phyloP scores from a whole-genome alignment of 257 asterid genomes.

The Verbascum thapsus region DNA sequence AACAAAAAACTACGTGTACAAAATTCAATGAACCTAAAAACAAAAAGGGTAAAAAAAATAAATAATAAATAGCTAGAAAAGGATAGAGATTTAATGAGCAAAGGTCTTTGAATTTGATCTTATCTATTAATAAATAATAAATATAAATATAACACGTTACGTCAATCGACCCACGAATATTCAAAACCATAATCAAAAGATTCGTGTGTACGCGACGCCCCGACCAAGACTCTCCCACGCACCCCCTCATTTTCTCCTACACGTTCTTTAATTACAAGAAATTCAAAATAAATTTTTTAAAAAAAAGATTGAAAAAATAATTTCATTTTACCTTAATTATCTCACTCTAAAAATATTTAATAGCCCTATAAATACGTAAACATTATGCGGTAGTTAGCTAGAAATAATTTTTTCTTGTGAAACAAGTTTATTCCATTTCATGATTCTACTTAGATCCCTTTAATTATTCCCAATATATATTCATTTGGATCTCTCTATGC shows the following conservation, averaged over 20 bases:
- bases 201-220: conserved; percentile 57
- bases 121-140: no score
- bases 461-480: conserved; percentile 39
- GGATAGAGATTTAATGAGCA: background rate
- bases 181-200: conserved; percentile 39
- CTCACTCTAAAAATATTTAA: background rate
- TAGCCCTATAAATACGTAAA: background rate
- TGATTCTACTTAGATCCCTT: conserved; percentile 73
- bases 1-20: background rate
- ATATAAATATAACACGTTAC: conserved; percentile 24
- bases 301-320: no score
- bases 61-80: background rate
- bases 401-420: conserved; percentile 32
- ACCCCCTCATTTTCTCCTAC: conserved; percentile 14
- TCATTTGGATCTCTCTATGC: conserved; percentile 52
- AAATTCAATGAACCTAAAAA: background rate
- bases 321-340: no score
- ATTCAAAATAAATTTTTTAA: background rate
- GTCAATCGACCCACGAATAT: conserved; percentile 48
- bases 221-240: conserved; percentile 47
- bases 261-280: background rate
- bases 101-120: conserved; percentile 40
- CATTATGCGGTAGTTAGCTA: background rate
- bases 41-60: background rate
- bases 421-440: conserved; percentile 42